Conservation (phyloP, 345 rosid species). For the Carallia brachiata region DNA sequence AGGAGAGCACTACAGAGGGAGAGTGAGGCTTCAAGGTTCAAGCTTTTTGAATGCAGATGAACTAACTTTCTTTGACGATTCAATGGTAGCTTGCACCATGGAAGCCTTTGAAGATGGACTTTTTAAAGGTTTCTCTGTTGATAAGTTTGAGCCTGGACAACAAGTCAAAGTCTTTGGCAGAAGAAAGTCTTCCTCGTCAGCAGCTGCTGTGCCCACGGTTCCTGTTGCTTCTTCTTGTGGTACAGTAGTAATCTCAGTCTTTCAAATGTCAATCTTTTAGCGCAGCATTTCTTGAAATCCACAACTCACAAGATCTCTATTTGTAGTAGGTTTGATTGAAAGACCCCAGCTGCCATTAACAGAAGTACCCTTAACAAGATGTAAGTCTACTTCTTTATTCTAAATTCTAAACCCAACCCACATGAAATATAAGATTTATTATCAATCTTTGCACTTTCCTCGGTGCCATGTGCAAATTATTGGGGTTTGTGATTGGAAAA, state of each 20-base stretch:
- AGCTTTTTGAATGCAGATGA: conserved; percentile 89
- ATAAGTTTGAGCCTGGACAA: conserved; percentile 76
- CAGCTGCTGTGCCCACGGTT: conserved; percentile 21
- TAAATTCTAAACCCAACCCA: neutral
- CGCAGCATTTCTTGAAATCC: conserved; percentile 23
- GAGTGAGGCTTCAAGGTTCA: conserved; percentile 69
- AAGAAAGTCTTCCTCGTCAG: conserved; percentile 48
- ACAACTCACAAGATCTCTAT: conserved; percentile 12
- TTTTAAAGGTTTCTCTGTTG: conserved; percentile 82
- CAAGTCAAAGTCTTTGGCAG: conserved; percentile 93
- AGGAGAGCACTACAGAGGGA: conserved; percentile 76
- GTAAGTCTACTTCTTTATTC: conserved; percentile 31
- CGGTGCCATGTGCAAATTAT: too few relatives aligned
- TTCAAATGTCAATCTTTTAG: neutral
- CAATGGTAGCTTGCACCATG: conserved; percentile 81
- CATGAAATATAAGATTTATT: neutral
- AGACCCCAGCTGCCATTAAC: conserved; percentile 55
- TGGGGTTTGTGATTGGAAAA: too few relatives aligned
- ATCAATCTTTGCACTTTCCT: neutral
- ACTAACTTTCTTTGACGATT: conserved; percentile 75
- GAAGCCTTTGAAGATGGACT: conserved; percentile 84
- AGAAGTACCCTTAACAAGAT: conserved; percentile 50
- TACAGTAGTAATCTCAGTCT: conserved; percentile 20
- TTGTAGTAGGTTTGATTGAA: conserved; percentile 45
- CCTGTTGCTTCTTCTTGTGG: conserved; percentile 35